Percentiles rank a stretch among this genome's conserved stretches.
phyloP scores from a whole-genome alignment of 2,329 filamentous ascomycete species.

The Fusarium palustre region DNA sequence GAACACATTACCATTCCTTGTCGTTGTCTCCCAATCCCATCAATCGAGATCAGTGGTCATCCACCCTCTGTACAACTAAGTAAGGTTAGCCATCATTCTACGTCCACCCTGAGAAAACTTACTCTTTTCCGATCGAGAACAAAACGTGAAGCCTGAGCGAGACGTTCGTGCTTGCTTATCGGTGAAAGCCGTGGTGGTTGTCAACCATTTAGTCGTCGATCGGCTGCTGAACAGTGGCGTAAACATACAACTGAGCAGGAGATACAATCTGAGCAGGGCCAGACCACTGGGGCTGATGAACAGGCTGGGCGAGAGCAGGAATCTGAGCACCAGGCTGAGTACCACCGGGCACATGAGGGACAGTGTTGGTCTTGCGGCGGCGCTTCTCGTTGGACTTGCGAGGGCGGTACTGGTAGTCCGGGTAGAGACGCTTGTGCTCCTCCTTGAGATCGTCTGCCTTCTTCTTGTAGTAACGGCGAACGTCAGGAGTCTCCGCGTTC shows the following conservation, averaged over 20 bases:
- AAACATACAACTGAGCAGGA: not conserved
- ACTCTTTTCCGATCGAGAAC: not conserved
- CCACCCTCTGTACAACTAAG: not conserved
- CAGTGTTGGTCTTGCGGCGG: constrained; percentile 20
- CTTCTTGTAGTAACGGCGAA: constrained; percentile 50
- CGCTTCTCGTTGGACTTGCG: constrained; percentile 42
- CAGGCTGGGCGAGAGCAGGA: not conserved
- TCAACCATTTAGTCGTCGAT: not conserved
- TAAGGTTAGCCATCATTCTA: not conserved
- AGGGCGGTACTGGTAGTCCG: constrained; percentile 54
- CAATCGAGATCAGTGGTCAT: not conserved
- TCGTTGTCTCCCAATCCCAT: not conserved
- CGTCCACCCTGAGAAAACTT: not conserved
- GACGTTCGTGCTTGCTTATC: not conserved
- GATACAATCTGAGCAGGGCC: not conserved
- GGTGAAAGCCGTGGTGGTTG: not conserved
- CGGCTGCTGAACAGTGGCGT: not conserved
- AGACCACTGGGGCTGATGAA: not conserved
- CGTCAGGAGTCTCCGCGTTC: constrained; percentile 50
- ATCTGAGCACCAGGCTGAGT: not conserved
- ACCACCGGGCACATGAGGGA: not conserved
- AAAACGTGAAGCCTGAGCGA: not conserved
- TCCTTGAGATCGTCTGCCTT: constrained; percentile 50
- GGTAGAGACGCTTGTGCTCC: constrained; percentile 48
- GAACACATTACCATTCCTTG: not conserved